Base-by-base conservation (phyloP, 75 land plant genomes). In the Sequoiadendron giganteum region DNA sequence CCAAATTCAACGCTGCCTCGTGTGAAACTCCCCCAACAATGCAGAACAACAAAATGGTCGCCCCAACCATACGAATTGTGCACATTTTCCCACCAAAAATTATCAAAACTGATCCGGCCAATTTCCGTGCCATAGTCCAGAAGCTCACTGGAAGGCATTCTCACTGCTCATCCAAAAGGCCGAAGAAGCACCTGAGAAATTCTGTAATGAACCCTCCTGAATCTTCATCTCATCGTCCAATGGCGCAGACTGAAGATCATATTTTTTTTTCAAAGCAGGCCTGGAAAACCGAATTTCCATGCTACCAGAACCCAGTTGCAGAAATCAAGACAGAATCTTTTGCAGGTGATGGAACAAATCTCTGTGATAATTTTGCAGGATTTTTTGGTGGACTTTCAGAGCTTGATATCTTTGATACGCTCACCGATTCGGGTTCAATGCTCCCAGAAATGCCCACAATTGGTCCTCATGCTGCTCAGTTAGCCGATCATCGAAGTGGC, bases 1-100 rank as follows among this genome's bases (percentile, higher is more conserved):
- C 76, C 2, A 30, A 72, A 72, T 30, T 72, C 76, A 72, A 30
- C 30, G 76, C 76, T 72, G 34, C 76, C 76, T 30, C 76, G 76
- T 72, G 32, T 28, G 76, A 36, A 7, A 28, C 2, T 72, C 3
- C 30, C 1, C 36, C 34, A n/a, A 2, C 8, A 2, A 56, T 56
- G 0, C 75, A 28, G 34, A 21, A 28, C 42, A 39, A 1, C 14
- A 38, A 10, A 10, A 82, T 34, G 40, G 16, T 79, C 49, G 72
- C 79, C 34, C 90, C 90, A 14, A 81, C 49, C 55, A 85, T 96
- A 7, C 89, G 97, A n/a, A 93, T 97, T 38, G 90, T 97, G 45
- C 98, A 95, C 91, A 93, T 97, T 36, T 95, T 97, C 78, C 91
- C 94, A 8, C 97, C 98, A 40, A 91, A 92, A 85, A 90, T 97